Conservation (phyloP, 2,329 filamentous ascomycete genomes). For the Fusarium dlaminii region DNA sequence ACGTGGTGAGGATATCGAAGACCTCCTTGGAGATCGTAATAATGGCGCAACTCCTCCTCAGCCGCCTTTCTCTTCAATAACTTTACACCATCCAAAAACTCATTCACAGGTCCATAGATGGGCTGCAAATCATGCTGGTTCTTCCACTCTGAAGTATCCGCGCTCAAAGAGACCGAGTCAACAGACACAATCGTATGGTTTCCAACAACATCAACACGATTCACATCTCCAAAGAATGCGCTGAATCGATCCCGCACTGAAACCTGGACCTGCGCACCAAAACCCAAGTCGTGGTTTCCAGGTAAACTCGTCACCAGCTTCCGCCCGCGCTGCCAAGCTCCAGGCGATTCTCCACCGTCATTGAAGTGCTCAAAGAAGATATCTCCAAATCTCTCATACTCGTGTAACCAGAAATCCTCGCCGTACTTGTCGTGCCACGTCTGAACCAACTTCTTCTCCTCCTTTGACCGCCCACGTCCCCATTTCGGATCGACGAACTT, state of each 20-base stretch:
- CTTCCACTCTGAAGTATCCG: conserved; percentile 64
- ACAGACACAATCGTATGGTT: conserved; percentile 97
- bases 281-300: conserved; percentile 95
- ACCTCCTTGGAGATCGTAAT: conserved; percentile 68
- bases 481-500: conserved; percentile 68
- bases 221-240: conserved; percentile 90
- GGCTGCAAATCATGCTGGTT: conserved; percentile 61
- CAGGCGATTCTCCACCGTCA: conserved; percentile 62
- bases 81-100: conserved; percentile 78
- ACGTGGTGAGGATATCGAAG: conserved; percentile 67
- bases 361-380: conserved; percentile 83
- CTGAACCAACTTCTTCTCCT: conserved; percentile 66
- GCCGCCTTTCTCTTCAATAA: conserved; percentile 73
- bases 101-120: conserved; percentile 79
- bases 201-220: conserved; percentile 87
- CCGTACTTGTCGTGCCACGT: conserved; percentile 80
- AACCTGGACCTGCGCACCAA: conserved; percentile 84
- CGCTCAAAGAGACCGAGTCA: conserved; percentile 88
- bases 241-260: conserved; percentile 85
- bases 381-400: conserved; percentile 85
- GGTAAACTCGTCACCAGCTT: conserved; percentile 87
- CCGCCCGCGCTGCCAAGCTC: conserved; percentile 70
- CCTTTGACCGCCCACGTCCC: conserved; percentile 60
- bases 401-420: conserved; percentile 83
- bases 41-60: conserved; percentile 72